A percentile compares a stretch with the other conserved stretches of the same genome.
Conservation (phyloP, 768 basidiomycete genomes). For the Lentinula guzmanii region DNA sequence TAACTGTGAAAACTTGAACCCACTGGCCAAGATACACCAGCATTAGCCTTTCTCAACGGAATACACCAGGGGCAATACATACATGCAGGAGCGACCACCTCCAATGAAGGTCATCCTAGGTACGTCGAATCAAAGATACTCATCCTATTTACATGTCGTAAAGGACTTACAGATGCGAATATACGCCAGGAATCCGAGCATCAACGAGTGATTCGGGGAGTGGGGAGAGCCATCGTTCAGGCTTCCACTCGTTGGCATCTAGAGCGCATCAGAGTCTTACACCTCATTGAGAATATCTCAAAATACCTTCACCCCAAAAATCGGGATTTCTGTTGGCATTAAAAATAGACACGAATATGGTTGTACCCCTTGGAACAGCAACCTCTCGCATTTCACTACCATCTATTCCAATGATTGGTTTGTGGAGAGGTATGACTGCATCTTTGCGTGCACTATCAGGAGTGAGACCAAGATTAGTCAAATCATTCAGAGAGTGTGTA, state of each 20-base stretch:
- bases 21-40: neutral
- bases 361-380: constrained; percentile 22
- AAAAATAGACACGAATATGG: constrained; percentile 20
- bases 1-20: constrained; percentile 3
- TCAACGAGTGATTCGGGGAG: constrained; percentile 25
- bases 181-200: constrained; percentile 28
- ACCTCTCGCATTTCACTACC: constrained; percentile 18
- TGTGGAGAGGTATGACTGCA: constrained; percentile 27
- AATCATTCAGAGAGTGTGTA: neutral
- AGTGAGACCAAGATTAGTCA: neutral
- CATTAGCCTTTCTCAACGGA: too few relatives aligned
- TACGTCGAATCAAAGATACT: neutral
- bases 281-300: neutral
- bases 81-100: constrained; percentile 35
- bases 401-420: constrained; percentile 23
- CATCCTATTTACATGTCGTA: neutral
- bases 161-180: constrained; percentile 25
- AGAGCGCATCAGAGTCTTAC: neutral
- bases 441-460: constrained; percentile 22
- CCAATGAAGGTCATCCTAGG: constrained; percentile 39
- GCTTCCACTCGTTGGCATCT: constrained; percentile 39
- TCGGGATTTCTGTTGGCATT: constrained; percentile 26
- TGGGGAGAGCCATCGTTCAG: constrained; percentile 35
- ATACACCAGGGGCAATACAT: neutral
- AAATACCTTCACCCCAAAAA: constrained; percentile 30